Evolutionary conservation across 495 filamentous ascomycete genomes (phyloP).

Genomic region (Aspergillus avenaceus): DNA sequence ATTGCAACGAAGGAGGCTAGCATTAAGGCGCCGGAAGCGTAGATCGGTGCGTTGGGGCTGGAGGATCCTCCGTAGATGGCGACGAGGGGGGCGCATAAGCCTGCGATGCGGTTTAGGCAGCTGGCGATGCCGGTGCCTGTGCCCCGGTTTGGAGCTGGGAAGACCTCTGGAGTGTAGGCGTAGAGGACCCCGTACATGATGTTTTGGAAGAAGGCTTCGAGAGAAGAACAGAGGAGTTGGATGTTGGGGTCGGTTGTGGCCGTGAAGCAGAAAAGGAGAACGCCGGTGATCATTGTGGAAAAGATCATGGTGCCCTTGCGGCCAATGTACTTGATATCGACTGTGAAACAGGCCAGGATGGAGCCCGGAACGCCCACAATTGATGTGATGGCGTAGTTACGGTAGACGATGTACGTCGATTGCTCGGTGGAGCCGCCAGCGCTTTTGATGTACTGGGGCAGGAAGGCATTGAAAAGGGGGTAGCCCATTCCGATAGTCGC

Average conservation of each 20-base stretch:
- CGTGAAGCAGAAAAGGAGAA: constrained; percentile 60
- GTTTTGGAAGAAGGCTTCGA: constrained; percentile 59
- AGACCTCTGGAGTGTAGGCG: constrained; percentile 59
- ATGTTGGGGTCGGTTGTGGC: constrained; percentile 40
- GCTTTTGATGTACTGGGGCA: constrained; percentile 53
- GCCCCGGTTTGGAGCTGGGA: constrained; percentile 55
- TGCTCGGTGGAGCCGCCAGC: constrained; percentile 29
- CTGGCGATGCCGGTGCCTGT: constrained; percentile 56
- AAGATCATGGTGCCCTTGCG: constrained; percentile 57
- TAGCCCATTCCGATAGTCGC: constrained; percentile 55
- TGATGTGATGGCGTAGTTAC: constrained; percentile 57
- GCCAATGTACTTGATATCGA: constrained; percentile 56
- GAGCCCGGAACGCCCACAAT: constrained; percentile 56
- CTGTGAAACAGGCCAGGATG: constrained; percentile 50
- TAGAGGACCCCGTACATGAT: constrained; percentile 63
- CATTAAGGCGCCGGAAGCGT: constrained; percentile 48
- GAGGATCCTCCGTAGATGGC: constrained; percentile 43
- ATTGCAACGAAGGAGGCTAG: constrained; percentile 49
- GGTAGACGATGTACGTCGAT: constrained; percentile 49
- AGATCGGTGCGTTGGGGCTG: constrained; percentile 48
- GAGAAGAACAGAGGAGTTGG: constrained; percentile 49
- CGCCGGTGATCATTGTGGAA: constrained; percentile 49
- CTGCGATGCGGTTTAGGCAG: constrained; percentile 53
- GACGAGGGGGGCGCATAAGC: constrained; percentile 56
- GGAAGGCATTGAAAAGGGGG: constrained; percentile 56